phyloP scores from a whole-genome alignment of 306 rosid species.

The Malus asiatica region DNA sequence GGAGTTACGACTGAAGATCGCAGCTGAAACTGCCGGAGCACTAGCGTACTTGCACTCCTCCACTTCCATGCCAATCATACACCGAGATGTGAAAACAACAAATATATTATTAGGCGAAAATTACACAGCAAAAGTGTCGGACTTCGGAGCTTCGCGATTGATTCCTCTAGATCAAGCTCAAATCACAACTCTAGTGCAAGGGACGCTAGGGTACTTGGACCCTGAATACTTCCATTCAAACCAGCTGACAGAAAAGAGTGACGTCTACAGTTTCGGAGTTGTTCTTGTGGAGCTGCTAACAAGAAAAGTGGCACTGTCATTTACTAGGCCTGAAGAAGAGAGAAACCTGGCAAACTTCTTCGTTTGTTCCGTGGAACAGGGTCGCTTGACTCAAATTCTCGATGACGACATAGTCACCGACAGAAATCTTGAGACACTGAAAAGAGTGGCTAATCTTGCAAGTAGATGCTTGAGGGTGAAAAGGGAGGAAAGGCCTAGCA shows the following conservation, averaged over 20 bases:
- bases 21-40: slow-evolving; percentile 20
- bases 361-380: background rate
- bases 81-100: slow-evolving; percentile 18
- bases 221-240: slow-evolving; percentile 23
- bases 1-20: slow-evolving; percentile 22
- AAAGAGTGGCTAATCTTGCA: background rate
- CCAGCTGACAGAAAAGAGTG: slow-evolving; percentile 20
- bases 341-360: slow-evolving; percentile 8
- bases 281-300: slow-evolving; percentile 25
- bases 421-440: background rate
- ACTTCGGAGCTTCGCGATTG: slow-evolving; percentile 6
- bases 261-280: slow-evolving; percentile 25
- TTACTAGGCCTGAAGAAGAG: background rate
- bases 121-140: slow-evolving; percentile 4
- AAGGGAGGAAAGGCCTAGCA: slow-evolving; percentile 6
- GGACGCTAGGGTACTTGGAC: slow-evolving; percentile 17
- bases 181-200: slow-evolving; percentile 2
- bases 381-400: background rate
- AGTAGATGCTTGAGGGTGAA: slow-evolving; percentile 8
- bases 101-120: slow-evolving; percentile 17
- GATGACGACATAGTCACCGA: background rate
- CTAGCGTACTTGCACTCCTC: slow-evolving; percentile 18
- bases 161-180: slow-evolving; percentile 1
- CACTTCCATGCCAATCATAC: slow-evolving; percentile 10
- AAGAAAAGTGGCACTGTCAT: slow-evolving; percentile 12